These are phyloP conservation scores for Crucihimalaya himalaica DNA, from an alignment of 345 rosid species.

Conservation along the genomic window DNA sequence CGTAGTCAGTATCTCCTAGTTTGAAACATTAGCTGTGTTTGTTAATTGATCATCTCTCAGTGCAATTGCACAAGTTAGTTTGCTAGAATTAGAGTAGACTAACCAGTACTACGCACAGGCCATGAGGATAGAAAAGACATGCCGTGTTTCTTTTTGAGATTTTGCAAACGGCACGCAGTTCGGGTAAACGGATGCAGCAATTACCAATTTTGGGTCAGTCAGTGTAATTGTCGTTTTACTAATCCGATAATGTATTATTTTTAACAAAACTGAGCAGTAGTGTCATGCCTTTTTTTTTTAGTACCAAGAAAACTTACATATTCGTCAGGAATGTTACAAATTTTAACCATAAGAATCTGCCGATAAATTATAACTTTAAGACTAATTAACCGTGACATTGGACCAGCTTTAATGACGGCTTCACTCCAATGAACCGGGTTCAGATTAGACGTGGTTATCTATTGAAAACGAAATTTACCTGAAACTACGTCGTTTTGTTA, in stretches of 20 bases:
- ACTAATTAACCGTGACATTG: background rate
- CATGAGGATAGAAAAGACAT: too few relatives aligned
- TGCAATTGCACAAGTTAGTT: background rate
- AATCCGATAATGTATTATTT: constrained; percentile 13
- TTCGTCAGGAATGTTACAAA: background rate
- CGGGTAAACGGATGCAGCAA: constrained; percentile 45
- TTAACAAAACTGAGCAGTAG: background rate
- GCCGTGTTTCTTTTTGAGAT: constrained; percentile 20
- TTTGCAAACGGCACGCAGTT: constrained; percentile 25
- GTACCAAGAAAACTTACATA: too few relatives aligned
- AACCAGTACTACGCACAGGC: too few relatives aligned
- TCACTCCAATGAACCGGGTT: background rate
- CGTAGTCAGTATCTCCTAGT: constrained; percentile 41
- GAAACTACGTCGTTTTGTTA: background rate
- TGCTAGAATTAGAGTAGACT: constrained; percentile 22
- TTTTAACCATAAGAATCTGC: too few relatives aligned
- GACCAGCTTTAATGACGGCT: background rate
- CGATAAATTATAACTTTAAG: too few relatives aligned
- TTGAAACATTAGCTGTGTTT: background rate
- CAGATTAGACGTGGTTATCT: background rate
- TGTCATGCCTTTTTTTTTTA: background rate
- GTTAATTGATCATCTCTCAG: constrained; percentile 6
- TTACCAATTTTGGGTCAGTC: constrained; percentile 44
- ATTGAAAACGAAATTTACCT: background rate
- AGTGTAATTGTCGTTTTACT: constrained; percentile 24